Evolutionary conservation across 768 basidiomycete genomes (phyloP), one percentile per base, ranked within the genome.

Genomic region (Trametes sanguinea): DNA sequence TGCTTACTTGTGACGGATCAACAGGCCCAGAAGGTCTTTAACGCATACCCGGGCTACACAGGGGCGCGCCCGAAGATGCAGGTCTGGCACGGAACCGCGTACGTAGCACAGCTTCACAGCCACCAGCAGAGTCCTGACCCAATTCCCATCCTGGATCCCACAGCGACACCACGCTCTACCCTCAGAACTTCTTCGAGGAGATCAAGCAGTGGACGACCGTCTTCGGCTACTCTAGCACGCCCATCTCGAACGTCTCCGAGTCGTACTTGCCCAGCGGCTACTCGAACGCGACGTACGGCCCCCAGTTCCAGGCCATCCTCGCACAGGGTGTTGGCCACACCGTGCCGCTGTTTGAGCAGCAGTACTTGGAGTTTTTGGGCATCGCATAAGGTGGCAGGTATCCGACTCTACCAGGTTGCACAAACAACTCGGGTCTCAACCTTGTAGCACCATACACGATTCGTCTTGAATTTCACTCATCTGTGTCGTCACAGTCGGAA

Each of bases 181-280:
- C 77, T 50, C 71, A 76, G 55, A 84, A 84, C 75, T 82, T 79
- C 69, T 72, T 63, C 29, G 80, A 84, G 70, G 81, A 77, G 51
- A 74, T 84, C 65, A 81, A 82, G 68, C 76, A 84, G 66, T 84
- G 83, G 83, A 82, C 81, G 33, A 82, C 81, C 60, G 76, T 85
- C 48, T 81, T 83, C 62, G 78, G 79, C 6, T 76, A 77, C 67
- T 74, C 74, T 60, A 67, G 67, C 42, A 81, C 80, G 2, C 75
- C 82, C 2, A 71, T 72, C 9, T 70, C 75, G 16, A 69, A 62
- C 67, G 48, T 57, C 10, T 77, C 74, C 44, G 69, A 74, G 53
- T 64, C 72, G 50, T 80, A 81, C 68, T 76, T 75, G 37, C 82
- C 82, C 16, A 76, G 77, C 46, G 53, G 53, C 9, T 83, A 81